phyloP scores from a whole-genome alignment of 768 basidiomycete genomes.

The Boletus huronensis region DNA sequence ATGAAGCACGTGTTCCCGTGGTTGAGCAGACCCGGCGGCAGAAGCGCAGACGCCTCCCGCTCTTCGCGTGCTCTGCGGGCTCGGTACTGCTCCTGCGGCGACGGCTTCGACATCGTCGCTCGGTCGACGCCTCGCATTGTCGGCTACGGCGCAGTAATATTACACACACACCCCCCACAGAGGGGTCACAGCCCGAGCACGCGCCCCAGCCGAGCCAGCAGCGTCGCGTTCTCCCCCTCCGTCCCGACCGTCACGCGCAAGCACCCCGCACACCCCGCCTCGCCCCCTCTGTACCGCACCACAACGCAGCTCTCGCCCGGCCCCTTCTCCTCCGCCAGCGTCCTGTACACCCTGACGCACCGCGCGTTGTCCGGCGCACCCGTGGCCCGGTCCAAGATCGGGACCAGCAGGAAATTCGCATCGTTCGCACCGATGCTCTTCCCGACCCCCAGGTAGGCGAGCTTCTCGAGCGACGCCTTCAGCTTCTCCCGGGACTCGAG shows the following conservation, averaged over 20 bases:
- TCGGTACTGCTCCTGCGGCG: slow-evolving; percentile 62
- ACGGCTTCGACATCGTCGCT: no score
- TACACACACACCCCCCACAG: not conserved
- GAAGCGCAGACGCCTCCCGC: slow-evolving; percentile 50
- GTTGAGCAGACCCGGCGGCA: slow-evolving; percentile 75
- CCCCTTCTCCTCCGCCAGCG: slow-evolving; percentile 78
- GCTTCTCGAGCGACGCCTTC: slow-evolving; percentile 43
- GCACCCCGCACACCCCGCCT: slow-evolving; percentile 83
- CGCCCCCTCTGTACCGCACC: slow-evolving; percentile 83
- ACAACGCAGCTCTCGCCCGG: slow-evolving; percentile 85
- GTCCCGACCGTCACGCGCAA: slow-evolving; percentile 89
- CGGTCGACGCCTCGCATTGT: no score
- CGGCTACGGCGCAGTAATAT: no score
- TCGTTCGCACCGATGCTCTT: slow-evolving; percentile 72
- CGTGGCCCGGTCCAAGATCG: slow-evolving; percentile 52
- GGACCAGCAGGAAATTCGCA: slow-evolving; percentile 88
- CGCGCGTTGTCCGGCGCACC: slow-evolving; percentile 53
- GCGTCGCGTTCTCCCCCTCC: slow-evolving; percentile 65
- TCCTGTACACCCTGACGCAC: slow-evolving; percentile 66
- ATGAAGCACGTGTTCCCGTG: slow-evolving; percentile 94
- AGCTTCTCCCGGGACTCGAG: slow-evolving; percentile 55
- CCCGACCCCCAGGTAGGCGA: slow-evolving; percentile 57
- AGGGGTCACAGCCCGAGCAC: slow-evolving; percentile 21
- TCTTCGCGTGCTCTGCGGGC: slow-evolving; percentile 61
- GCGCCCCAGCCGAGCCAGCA: slow-evolving; percentile 52